phyloP scores from a whole-genome alignment of 2,329 filamentous ascomycete genomes.

The Westerdykella aurantiaca region DNA sequence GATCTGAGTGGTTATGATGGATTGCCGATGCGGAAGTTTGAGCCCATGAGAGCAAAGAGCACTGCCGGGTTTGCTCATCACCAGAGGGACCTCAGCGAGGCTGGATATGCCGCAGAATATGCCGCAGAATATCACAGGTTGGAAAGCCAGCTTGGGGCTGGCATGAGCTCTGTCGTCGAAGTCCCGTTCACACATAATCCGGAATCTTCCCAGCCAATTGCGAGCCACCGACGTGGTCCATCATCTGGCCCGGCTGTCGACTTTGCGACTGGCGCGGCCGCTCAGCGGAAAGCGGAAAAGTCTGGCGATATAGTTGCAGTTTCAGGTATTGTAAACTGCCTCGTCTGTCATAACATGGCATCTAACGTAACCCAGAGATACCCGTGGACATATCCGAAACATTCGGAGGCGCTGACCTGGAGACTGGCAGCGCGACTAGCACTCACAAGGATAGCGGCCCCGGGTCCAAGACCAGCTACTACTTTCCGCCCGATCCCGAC shows the following conservation, averaged over 20 bases:
- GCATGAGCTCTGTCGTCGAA: slow-evolving; percentile 33
- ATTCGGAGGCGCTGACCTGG: slow-evolving; percentile 32
- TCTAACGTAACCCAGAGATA: slow-evolving; percentile 22
- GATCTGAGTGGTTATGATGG: slow-evolving; percentile 27
- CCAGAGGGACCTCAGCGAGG: slow-evolving; percentile 22
- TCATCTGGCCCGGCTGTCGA: slow-evolving; percentile 13
- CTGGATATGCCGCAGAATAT: slow-evolving; percentile 26
- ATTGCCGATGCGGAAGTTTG: slow-evolving; percentile 23
- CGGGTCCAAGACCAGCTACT: slow-evolving; percentile 33
- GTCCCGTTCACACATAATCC: slow-evolving; percentile 27
- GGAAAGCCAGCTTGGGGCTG: slow-evolving; percentile 32
- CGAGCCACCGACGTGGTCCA: slow-evolving; percentile 16
- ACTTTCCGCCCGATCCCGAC: slow-evolving; percentile 36
- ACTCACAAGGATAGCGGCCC: slow-evolving; percentile 12
- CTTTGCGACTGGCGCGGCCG: slow-evolving; percentile 26
- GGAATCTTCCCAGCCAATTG: slow-evolving; percentile 7
- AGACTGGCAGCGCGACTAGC: slow-evolving; percentile 24
- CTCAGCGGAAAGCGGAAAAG: slow-evolving; percentile 40
- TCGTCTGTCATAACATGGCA: neutral
- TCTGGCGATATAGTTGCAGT: slow-evolving; percentile 42
- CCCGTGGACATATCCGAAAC: slow-evolving; percentile 41
- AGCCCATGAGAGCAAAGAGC: slow-evolving; percentile 2
- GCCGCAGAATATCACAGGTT: slow-evolving; percentile 33
- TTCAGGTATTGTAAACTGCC: slow-evolving; percentile 3
- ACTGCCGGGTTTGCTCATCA: slow-evolving; percentile 14